Percentiles rank a stretch among this genome's conserved stretches.
phyloP scores from a whole-genome alignment of 257 asterid genomes.

The Nicotiana sylvestris region DNA sequence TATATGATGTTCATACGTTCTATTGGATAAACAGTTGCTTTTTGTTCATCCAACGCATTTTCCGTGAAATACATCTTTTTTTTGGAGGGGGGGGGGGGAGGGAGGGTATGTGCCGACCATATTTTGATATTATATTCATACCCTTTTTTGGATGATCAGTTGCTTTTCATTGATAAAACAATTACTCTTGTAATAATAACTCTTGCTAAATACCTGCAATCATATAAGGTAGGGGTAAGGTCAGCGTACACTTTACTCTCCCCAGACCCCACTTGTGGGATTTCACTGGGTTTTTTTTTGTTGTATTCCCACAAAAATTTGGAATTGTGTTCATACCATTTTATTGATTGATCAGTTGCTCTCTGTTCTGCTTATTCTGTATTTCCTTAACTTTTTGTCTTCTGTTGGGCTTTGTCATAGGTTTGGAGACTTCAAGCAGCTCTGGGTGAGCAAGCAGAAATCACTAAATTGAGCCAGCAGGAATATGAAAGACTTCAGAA shows the following conservation, averaged over 20 bases:
- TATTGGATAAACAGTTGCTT: background rate
- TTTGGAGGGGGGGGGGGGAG: too few relatives aligned
- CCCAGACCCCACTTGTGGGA: too few relatives aligned
- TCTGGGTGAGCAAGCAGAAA: constrained; percentile 96
- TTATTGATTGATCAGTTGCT: background rate
- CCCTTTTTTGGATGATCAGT: background rate
- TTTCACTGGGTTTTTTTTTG: too few relatives aligned
- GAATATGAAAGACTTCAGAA: constrained; percentile 94
- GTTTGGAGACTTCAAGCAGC: constrained; percentile 99
- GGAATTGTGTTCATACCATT: background rate
- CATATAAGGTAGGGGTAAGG: background rate
- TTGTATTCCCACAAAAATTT: background rate
- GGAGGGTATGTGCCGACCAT: background rate
- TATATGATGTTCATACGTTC: background rate
- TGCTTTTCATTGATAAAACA: background rate
- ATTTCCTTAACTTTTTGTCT: background rate
- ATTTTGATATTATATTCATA: background rate
- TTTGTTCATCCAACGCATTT: background rate
- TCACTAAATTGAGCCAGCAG: constrained; percentile 90
- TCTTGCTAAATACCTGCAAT: background rate
- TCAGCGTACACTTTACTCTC: too few relatives aligned
- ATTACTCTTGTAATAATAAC: background rate
- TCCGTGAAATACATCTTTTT: background rate
- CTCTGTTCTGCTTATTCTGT: background rate
- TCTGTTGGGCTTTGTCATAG: constrained; percentile 35